These are phyloP conservation scores for Aspergillus clavatus DNA, from an alignment of 2,329 filamentous ascomycete species.

Conservation along the genomic window DNA sequence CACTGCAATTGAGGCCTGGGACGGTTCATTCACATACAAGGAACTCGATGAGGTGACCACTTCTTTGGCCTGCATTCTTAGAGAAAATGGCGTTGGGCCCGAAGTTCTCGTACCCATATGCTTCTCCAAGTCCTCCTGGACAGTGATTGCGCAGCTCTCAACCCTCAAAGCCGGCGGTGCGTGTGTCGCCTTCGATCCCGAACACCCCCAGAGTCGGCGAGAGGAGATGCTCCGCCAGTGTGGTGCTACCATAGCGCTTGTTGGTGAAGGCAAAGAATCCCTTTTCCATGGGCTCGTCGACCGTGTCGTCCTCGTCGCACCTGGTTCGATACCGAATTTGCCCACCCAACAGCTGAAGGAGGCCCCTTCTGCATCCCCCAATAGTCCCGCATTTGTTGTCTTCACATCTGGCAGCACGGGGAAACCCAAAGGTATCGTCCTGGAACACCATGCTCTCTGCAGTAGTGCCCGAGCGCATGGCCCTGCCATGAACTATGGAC, in stretches of 20 bases:
- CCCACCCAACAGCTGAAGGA: background rate
- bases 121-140: slow-evolving; percentile 7
- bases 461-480: slow-evolving; percentile 47
- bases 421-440: slow-evolving; percentile 52
- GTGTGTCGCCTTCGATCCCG: slow-evolving; percentile 6
- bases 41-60: background rate
- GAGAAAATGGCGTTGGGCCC: slow-evolving; percentile 18
- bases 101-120: slow-evolving; percentile 4
- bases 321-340: background rate
- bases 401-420: slow-evolving; percentile 50
- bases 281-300: background rate
- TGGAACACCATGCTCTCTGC: slow-evolving; percentile 52
- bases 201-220: slow-evolving; percentile 3
- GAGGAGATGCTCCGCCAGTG: background rate
- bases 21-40: background rate
- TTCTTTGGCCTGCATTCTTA: background rate
- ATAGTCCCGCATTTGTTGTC: slow-evolving; percentile 44
- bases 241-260: background rate
- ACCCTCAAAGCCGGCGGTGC: slow-evolving; percentile 8
- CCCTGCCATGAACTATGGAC: background rate
- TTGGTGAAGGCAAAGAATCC: background rate
- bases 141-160: slow-evolving; percentile 2
- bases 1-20: background rate
- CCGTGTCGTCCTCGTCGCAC: background rate
- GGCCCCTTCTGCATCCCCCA: background rate